Conservation (phyloP, 192 early-diverging fungal genomes). For the Coemansia sp. region DNA sequence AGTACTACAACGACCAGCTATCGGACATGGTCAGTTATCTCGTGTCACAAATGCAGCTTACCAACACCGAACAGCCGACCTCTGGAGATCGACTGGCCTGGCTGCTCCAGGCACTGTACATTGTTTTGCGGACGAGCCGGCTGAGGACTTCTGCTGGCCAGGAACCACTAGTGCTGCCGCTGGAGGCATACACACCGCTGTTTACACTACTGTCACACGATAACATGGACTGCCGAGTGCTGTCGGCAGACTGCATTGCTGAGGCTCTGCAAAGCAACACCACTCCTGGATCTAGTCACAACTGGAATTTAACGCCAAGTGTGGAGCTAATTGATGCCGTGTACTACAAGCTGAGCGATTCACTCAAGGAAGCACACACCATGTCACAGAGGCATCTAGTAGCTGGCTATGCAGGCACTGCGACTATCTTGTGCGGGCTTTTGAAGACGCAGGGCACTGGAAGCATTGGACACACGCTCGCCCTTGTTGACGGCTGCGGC, state of each 20-base stretch:
- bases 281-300: not conserved
- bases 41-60: slow-evolving; percentile 32
- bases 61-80: not conserved
- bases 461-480: slow-evolving; percentile 18
- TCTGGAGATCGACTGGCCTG: slow-evolving; percentile 6
- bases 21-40: slow-evolving; percentile 44
- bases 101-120: slow-evolving; percentile 33
- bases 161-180: slow-evolving; percentile 8
- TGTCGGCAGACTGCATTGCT: slow-evolving; percentile 47
- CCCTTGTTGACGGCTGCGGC: slow-evolving; percentile 4
- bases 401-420: slow-evolving; percentile 21
- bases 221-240: slow-evolving; percentile 11
- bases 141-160: not conserved
- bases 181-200: slow-evolving; percentile 31
- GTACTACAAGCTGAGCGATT: slow-evolving; percentile 26
- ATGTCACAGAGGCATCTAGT: not conserved
- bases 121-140: slow-evolving; percentile 17
- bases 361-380: slow-evolving; percentile 12
- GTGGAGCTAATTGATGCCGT: slow-evolving; percentile 17
- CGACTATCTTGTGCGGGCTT: slow-evolving; percentile 26
- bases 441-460: slow-evolving; percentile 5
- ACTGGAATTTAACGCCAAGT: not conserved
- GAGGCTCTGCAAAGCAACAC: slow-evolving; percentile 26
- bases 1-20: slow-evolving; percentile 52
- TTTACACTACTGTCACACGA: slow-evolving; percentile 39